Evolutionary conservation across 805 yeast genomes (phyloP).

Genomic region (Starmerella scarabaei): DNA sequence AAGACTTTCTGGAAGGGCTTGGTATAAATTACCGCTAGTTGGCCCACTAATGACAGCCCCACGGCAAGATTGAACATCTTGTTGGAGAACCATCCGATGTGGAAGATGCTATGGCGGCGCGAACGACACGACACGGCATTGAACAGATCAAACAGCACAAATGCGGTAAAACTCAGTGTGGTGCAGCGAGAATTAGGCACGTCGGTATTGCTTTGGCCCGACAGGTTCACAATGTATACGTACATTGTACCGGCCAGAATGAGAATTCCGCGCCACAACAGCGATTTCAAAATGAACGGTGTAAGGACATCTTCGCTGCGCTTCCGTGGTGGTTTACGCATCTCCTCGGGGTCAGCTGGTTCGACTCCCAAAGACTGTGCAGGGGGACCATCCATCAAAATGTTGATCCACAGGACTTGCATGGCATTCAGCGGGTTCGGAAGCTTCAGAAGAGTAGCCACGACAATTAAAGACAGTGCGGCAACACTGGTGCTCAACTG

Average conservation of each 20-base stretch:
- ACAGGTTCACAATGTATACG: slow-evolving; percentile 75
- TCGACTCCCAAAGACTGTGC: slow-evolving; percentile 96
- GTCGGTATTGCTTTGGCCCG: slow-evolving; percentile 42
- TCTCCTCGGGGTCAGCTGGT: slow-evolving; percentile 90
- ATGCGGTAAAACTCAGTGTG: slow-evolving; percentile 97
- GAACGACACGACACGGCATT: slow-evolving; percentile 93
- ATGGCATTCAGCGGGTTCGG: slow-evolving; percentile 94
- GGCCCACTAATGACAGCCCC: slow-evolving; percentile 75
- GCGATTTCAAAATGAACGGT: slow-evolving; percentile 49
- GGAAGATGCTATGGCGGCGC: slow-evolving; percentile 66
- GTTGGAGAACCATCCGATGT: slow-evolving; percentile 64
- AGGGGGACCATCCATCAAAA: slow-evolving; percentile 98
- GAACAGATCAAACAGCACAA: slow-evolving; percentile 92
- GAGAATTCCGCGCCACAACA: slow-evolving; percentile 61
- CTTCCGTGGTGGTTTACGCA: slow-evolving; percentile 91
- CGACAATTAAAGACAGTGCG: slow-evolving; percentile 77
- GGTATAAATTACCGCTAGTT: slow-evolving; percentile 80
- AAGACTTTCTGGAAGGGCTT: slow-evolving; percentile 87
- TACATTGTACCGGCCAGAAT: slow-evolving; percentile 77
- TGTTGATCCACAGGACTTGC: slow-evolving; percentile 97
- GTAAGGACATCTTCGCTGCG: slow-evolving; percentile 80
- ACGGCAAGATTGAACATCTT: slow-evolving; percentile 91
- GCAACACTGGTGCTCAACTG: slow-evolving; percentile 94
- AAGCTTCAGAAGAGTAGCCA: slow-evolving; percentile 71
- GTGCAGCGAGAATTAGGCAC: slow-evolving; percentile 93